These are phyloP conservation scores for Calonectria hawksworthii DNA, from an alignment of 2,329 filamentous ascomycete species.

Conservation along the genomic window DNA sequence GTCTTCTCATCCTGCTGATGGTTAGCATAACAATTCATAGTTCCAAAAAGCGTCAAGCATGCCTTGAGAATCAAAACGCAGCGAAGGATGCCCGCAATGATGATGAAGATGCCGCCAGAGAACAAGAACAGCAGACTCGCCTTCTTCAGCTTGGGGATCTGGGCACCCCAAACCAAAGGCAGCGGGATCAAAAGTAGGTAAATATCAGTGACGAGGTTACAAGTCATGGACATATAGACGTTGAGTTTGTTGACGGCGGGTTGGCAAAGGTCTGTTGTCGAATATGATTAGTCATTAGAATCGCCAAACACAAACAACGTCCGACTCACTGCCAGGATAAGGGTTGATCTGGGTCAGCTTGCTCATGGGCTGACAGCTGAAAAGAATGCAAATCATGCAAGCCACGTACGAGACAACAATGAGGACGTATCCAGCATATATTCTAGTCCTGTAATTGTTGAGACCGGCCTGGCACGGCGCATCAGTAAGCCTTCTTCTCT, in stretches of 20 bases:
- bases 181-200: not conserved
- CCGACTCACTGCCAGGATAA: constrained; percentile 15
- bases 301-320: not conserved
- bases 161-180: not conserved
- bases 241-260: constrained; percentile 9
- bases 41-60: not conserved
- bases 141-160: constrained; percentile 7
- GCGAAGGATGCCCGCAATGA: not conserved
- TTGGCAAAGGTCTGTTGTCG: not conserved
- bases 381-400: not conserved
- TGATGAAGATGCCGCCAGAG: constrained; percentile 16
- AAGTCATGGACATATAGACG: not conserved
- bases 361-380: constrained; percentile 9
- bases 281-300: not conserved
- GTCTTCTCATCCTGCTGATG: not conserved
- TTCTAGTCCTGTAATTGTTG: not conserved
- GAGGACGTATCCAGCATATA: not conserved
- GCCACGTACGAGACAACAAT: not conserved
- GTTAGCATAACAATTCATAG: not conserved
- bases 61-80: constrained; percentile 6
- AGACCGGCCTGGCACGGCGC: not conserved
- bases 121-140: constrained; percentile 1
- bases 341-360: constrained; percentile 19
- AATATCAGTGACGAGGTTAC: not conserved
- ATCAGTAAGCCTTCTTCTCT: not conserved